Base-by-base conservation (phyloP, 495 filamentous ascomycete genomes). In the Rhypophila decipiens region DNA sequence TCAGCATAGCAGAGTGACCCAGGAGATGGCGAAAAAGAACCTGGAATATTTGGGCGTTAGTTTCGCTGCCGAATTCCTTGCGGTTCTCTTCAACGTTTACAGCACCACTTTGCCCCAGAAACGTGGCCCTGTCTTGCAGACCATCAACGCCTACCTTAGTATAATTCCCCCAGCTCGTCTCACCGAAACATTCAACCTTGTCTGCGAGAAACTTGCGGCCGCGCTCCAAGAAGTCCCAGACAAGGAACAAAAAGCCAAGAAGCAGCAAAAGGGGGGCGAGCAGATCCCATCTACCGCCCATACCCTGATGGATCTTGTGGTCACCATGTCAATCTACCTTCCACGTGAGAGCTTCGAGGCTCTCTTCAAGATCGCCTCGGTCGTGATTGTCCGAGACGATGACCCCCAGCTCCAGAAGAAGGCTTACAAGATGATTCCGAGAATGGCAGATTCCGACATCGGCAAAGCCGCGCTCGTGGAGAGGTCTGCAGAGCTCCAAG, bases 391-490 rank as follows among this genome's bases (percentile, higher is more conserved):
- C 54, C 83, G 80, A 53, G 67, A 78, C 39, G 75, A 82, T 27
- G 94, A 97, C 52, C 85, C 93, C 21, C 91, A 96, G 59, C 74
- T 98, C n/a, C 89, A 97, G 64, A 98, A 98, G 79, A 98, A 98
- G 69, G 91, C 93, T 3, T 98, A 97, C 74, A 96, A 97, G 66
- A 74, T 98, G 40, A 88, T 98, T 44, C 91, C 93, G 7, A 81
- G 91, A 24, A 77, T 98, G 36, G 84, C 86, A 2, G 81, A 86
- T 24, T 90, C 89, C 5, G 75, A 82, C n/a, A 74, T 68, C 22
- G 94, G 94, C 13, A 73, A 72, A 27, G 67, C 68, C 4, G 88
- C 90, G 12, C 75, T 98, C 5, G 55, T 75, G 51, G 80, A 87
- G 50, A 82, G 88, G 44, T 84, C 77, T 49, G 53, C 58, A 0